Conservation (phyloP, 106 monocot species). For the Dioscorea dumetorum region DNA sequence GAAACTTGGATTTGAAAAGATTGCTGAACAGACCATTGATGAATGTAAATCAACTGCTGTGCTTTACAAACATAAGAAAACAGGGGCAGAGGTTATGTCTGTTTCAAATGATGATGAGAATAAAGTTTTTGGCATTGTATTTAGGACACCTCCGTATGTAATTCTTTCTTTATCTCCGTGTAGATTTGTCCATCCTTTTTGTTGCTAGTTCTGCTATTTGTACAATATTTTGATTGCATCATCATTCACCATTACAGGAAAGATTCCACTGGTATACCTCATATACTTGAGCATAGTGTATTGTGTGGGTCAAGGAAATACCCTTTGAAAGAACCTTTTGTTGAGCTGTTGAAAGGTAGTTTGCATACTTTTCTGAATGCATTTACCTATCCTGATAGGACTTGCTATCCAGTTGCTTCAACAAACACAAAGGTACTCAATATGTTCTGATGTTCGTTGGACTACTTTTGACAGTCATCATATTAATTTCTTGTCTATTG, state of each 20-base stretch:
- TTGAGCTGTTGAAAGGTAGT: conserved; percentile 92
- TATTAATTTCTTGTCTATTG: conserved; percentile 1
- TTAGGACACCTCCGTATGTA: conserved; percentile 97
- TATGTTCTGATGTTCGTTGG: not conserved
- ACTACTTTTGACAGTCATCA: not conserved
- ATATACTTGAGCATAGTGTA: conserved; percentile 99
- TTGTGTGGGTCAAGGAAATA: conserved; percentile 98
- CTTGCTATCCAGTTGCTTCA: conserved; percentile 99
- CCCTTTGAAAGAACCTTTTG: conserved; percentile 97
- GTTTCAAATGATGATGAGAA: conserved; percentile 92
- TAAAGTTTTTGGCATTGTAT: conserved; percentile 98
- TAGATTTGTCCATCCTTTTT: not conserved
- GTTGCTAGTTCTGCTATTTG: not conserved
- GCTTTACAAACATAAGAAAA: conserved; percentile 93
- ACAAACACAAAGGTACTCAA: conserved; percentile 76
- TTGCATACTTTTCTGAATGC: conserved; percentile 97
- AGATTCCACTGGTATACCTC: conserved; percentile 97
- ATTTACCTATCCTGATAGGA: conserved; percentile 98
- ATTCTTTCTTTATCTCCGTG: not conserved
- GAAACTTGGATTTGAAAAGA: conserved; percentile 84
- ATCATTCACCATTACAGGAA: conserved; percentile 40
- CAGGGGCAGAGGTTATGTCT: conserved; percentile 97
- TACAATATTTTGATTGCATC: not conserved
- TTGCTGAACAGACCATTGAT: conserved; percentile 74
- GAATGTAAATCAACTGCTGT: conserved; percentile 92